Conservation (phyloP, 768 basidiomycete species). For the Rhodotorula babjevae region DNA sequence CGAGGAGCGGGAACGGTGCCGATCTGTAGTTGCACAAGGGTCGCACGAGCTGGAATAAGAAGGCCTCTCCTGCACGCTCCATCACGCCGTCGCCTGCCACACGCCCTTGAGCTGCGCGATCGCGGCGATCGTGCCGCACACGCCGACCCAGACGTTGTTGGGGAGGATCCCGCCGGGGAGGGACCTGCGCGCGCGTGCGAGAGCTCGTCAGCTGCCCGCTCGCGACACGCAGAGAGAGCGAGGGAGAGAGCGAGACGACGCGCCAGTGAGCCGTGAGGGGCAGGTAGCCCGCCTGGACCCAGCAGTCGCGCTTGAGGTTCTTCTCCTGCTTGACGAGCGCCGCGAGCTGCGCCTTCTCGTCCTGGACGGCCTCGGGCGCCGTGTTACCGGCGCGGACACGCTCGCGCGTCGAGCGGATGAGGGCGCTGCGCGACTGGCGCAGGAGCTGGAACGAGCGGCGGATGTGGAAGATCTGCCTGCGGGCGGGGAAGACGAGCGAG, state of each 20-base stretch:
- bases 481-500: slow-evolving; percentile 52
- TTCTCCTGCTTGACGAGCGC: slow-evolving; percentile 59
- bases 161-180: slow-evolving; percentile 34
- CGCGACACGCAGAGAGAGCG: too few relatives aligned
- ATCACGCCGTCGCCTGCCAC: slow-evolving; percentile 36
- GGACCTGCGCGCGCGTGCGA: slow-evolving; percentile 20
- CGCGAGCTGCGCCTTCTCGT: slow-evolving; percentile 40
- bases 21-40: too few relatives aligned
- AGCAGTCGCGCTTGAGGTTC: slow-evolving; percentile 65
- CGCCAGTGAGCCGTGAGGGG: slow-evolving; percentile 82
- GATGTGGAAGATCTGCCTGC: slow-evolving; percentile 33
- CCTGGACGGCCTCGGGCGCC: slow-evolving; percentile 2
- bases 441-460: slow-evolving; percentile 31
- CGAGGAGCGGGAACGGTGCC: too few relatives aligned
- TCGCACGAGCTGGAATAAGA: too few relatives aligned
- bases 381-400: slow-evolving; percentile 40
- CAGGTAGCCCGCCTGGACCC: slow-evolving; percentile 70
- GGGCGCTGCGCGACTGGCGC: background rate
- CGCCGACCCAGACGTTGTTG: slow-evolving; percentile 33
- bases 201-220: too few relatives aligned
- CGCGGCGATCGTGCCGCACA: slow-evolving; percentile 37
- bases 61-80: too few relatives aligned
- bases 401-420: slow-evolving; percentile 46
- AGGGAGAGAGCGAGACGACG: background rate
- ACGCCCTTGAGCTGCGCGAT: slow-evolving; percentile 26